These are phyloP conservation scores for Rhizopogon vesiculosus DNA, from an alignment of 768 basidiomycete genomes.

Conservation along the genomic window DNA sequence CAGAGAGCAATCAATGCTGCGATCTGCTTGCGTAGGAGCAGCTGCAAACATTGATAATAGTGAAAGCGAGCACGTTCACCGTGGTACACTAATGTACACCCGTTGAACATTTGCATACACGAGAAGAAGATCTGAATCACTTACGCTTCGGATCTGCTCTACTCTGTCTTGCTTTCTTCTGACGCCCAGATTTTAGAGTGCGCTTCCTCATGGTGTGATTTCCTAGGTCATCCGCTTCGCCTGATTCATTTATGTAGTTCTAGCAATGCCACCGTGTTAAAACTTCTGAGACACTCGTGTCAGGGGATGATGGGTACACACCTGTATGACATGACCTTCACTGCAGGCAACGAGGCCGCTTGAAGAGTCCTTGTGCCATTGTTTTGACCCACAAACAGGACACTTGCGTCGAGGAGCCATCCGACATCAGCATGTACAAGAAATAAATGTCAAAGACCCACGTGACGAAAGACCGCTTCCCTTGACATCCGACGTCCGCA, in stretches of 20 bases:
- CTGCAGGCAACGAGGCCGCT: conserved; percentile 82
- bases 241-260: conserved; percentile 82
- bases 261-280: conserved; percentile 22
- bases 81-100: conserved; percentile 64
- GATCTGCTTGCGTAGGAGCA: conserved; percentile 76
- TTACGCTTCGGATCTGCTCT: conserved; percentile 58
- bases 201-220: conserved; percentile 64
- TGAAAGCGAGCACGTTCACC: conserved; percentile 74
- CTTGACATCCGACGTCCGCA: neutral
- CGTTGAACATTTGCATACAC: neutral
- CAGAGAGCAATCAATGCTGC: conserved; percentile 53
- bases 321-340: conserved; percentile 90
- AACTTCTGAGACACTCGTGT: neutral
- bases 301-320: conserved; percentile 27
- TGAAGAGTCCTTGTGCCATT: conserved; percentile 84
- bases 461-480: neutral
- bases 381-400: conserved; percentile 73
- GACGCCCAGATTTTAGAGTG: conserved; percentile 50
- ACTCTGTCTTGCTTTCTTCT: conserved; percentile 46
- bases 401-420: conserved; percentile 70
- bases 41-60: conserved; percentile 81
- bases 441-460: neutral
- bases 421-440: neutral
- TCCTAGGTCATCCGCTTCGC: conserved; percentile 60
- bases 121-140: conserved; percentile 16